Percentiles rank a stretch among this genome's conserved stretches.
phyloP scores from a whole-genome alignment of 73 alveolate species.

The Tetrahymena malaccensis region DNA sequence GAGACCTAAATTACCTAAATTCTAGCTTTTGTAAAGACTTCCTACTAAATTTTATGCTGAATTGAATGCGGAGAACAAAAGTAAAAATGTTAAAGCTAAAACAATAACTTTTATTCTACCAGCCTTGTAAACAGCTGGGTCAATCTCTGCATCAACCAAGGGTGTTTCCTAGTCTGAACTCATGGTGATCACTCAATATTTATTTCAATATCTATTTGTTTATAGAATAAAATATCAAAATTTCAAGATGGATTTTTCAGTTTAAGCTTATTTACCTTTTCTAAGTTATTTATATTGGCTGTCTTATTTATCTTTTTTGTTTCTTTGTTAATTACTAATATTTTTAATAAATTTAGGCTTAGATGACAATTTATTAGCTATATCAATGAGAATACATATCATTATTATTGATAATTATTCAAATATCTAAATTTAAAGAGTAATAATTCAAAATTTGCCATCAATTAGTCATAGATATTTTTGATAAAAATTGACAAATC shows the following conservation, averaged over 20 bases:
- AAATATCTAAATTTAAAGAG: background rate
- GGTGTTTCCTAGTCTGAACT: background rate
- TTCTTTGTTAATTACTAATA: background rate
- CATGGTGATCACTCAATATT: background rate
- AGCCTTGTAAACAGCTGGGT: background rate
- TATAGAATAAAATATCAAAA: too few species aligned
- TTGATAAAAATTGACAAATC: background rate
- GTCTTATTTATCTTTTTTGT: background rate
- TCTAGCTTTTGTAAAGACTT: background rate
- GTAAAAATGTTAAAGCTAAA: constrained; percentile 7
- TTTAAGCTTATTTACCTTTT: background rate
- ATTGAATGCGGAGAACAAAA: constrained; percentile 33
- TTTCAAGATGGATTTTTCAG: background rate
- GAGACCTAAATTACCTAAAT: constrained; percentile 9
- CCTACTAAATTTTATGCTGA: constrained; percentile 31
- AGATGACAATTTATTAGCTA: background rate
- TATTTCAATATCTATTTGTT: too few species aligned
- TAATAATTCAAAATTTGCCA: background rate
- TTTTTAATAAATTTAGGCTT: background rate
- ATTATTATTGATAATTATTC: background rate
- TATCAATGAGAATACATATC: background rate
- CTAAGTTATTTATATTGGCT: background rate
- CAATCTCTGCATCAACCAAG: background rate
- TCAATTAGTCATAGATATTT: background rate
- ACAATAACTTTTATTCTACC: constrained; percentile 4